These are phyloP conservation scores for Clavispora phyllophila DNA, from an alignment of 805 yeast genomes.

Conservation along the genomic window DNA sequence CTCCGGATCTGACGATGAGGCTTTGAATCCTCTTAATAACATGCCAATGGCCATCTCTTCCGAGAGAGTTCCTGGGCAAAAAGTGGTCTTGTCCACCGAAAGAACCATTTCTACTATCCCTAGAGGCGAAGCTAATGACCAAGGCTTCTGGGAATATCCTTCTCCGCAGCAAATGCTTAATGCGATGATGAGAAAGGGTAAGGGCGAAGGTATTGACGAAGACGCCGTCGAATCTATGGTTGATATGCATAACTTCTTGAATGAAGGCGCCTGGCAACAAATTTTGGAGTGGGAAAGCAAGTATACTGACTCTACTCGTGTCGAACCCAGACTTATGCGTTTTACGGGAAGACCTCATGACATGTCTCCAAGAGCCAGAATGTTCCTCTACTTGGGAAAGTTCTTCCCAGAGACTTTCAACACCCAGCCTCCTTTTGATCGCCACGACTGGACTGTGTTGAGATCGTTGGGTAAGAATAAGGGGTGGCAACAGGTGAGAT, in stretches of 20 bases:
- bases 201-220: slow-evolving; percentile 81
- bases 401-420: slow-evolving; percentile 69
- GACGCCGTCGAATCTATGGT: slow-evolving; percentile 98
- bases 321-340: slow-evolving; percentile 70
- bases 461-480: slow-evolving; percentile 46
- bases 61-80: slow-evolving; percentile 74
- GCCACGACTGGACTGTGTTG: slow-evolving; percentile 98
- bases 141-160: slow-evolving; percentile 96
- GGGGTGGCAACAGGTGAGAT: slow-evolving; percentile 68
- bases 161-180: slow-evolving; percentile 99
- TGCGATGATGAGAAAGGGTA: slow-evolving; percentile 94
- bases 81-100: slow-evolving; percentile 70
- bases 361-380: slow-evolving; percentile 77
- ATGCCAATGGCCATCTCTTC: slow-evolving; percentile 76
- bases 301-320: slow-evolving; percentile 48
- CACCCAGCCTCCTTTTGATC: slow-evolving; percentile 86
- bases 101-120: slow-evolving; percentile 86
- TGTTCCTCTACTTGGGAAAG: slow-evolving; percentile 60
- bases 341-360: slow-evolving; percentile 93
- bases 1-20: slow-evolving; percentile 17
- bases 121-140: slow-evolving; percentile 57
- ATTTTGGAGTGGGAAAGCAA: slow-evolving; percentile 86
- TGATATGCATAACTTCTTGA: slow-evolving; percentile 89
- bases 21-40: slow-evolving; percentile 76
- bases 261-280: slow-evolving; percentile 97